Conservation (phyloP, 2,329 filamentous ascomycete genomes). For the Malbranchea cinnamomea region DNA sequence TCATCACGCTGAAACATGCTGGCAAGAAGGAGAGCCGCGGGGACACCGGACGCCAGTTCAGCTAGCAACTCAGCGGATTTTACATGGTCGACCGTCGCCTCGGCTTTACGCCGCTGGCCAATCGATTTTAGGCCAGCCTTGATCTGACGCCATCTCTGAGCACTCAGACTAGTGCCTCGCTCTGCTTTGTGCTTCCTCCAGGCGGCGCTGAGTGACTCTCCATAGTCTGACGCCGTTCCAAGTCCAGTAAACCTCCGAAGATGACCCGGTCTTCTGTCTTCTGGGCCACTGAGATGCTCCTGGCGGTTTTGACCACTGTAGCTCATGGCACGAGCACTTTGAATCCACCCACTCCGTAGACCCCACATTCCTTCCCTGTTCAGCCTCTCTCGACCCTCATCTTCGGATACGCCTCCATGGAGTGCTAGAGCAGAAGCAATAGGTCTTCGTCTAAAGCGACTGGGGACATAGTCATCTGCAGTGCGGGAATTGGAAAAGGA, state of each 20-base stretch:
- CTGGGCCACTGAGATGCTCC: conserved; percentile 36
- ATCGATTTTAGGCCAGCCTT: conserved; percentile 76
- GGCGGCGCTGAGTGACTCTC: conserved; percentile 48
- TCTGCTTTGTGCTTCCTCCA: conserved; percentile 39
- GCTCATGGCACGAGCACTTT: conserved; percentile 28
- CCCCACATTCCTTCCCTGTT: conserved; percentile 41
- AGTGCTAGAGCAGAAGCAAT: conserved; percentile 47
- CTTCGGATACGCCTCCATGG: conserved; percentile 54
- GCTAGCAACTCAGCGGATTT: conserved; percentile 96
- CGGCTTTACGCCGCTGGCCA: conserved; percentile 64
- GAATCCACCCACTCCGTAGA: conserved; percentile 45
- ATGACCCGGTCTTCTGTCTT: conserved; percentile 45
- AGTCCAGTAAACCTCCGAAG: conserved; percentile 49
- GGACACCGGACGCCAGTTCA: conserved; percentile 79
- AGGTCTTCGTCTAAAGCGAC: conserved; percentile 46
- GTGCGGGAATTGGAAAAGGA: conserved; percentile 24
- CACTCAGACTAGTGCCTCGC: conserved; percentile 54
- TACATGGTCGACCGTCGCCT: conserved; percentile 73
- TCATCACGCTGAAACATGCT: conserved; percentile 98
- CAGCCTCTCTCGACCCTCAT: conserved; percentile 53
- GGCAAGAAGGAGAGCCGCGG: conserved; percentile 82
- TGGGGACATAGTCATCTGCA: conserved; percentile 30
- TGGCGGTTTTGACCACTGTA: conserved; percentile 31
- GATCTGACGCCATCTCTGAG: conserved; percentile 80
- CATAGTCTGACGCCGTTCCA: conserved; percentile 46